Evolutionary conservation across 352 stramenopile genomes (phyloP).

Genomic region (Aphanomyces euteiches): DNA sequence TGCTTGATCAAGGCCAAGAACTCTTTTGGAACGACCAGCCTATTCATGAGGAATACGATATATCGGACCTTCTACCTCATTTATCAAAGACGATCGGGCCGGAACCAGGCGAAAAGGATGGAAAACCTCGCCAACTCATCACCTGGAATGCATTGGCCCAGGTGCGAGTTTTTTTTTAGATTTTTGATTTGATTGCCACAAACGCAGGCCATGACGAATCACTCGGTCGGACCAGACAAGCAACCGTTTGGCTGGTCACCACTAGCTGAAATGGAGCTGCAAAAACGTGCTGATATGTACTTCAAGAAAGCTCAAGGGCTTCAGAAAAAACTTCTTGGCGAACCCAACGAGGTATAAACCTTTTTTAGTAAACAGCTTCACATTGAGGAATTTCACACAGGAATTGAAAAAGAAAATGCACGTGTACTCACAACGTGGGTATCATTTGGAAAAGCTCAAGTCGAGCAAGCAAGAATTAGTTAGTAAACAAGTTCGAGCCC

Average conservation of each 20-base stretch:
- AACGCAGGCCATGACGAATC: constrained; percentile 13
- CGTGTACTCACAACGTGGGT: constrained; percentile 49
- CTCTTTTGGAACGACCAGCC: not conserved
- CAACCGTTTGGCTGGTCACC: constrained; percentile 27
- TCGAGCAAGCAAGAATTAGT: not conserved
- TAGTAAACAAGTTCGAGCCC: constrained; percentile 2
- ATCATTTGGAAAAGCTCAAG: constrained; percentile 43
- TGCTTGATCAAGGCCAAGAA: constrained; percentile 23
- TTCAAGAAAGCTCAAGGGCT: constrained; percentile 30
- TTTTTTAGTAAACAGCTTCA: constrained; percentile 43
- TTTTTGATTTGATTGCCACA: not conserved
- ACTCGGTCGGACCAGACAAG: constrained; percentile 6
- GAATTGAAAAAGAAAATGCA: constrained; percentile 43
- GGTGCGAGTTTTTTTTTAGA: not conserved
- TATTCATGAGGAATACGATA: constrained; percentile 16
- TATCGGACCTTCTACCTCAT: not conserved
- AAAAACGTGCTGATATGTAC: constrained; percentile 27
- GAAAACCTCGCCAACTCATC: not conserved
- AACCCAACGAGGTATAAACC: constrained; percentile 33
- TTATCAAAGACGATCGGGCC: constrained; percentile 4
- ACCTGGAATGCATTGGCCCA: constrained; percentile 10
- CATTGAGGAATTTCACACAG: constrained; percentile 36
- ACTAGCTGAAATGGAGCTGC: constrained; percentile 22
- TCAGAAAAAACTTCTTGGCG: constrained; percentile 36
- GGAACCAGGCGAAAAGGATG: constrained; percentile 20